phyloP scores from a whole-genome alignment of 2,329 filamentous ascomycete genomes.

The Aspergillus sp. region DNA sequence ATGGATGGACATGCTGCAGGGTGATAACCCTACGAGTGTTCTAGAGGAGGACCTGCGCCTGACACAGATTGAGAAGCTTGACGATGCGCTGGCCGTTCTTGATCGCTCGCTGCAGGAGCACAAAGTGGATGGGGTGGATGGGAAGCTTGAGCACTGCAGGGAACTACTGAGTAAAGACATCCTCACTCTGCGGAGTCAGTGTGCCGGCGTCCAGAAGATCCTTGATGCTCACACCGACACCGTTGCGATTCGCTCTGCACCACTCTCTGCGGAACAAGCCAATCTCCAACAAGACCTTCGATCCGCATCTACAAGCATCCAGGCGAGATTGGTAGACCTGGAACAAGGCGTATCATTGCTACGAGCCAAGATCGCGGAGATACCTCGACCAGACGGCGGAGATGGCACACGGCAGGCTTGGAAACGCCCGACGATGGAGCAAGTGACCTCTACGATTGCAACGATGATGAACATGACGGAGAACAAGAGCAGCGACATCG shows the following conservation, averaged over 20 bases:
- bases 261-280: constrained; percentile 74
- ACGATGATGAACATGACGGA: constrained; percentile 92
- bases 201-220: constrained; percentile 69
- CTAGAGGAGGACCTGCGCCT: constrained; percentile 66
- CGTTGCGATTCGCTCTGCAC: constrained; percentile 57
- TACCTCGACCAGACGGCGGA: constrained; percentile 42
- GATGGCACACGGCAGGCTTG: constrained; percentile 26
- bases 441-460: constrained; percentile 78
- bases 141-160: constrained; percentile 59
- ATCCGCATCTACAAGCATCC: constrained; percentile 62
- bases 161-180: constrained; percentile 59
- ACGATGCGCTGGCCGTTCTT: constrained; percentile 56
- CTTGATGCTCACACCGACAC: constrained; percentile 62
- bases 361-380: constrained; percentile 63
- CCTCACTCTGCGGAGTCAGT: constrained; percentile 61
- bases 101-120: constrained; percentile 56
- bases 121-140: constrained; percentile 57
- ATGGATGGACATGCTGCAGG: constrained; percentile 32
- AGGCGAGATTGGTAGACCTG: constrained; percentile 63
- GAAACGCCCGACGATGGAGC: constrained; percentile 73
- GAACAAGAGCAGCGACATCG: constrained; percentile 81
- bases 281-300: constrained; percentile 77
- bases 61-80: constrained; percentile 63
- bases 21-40: constrained; percentile 54
- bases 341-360: constrained; percentile 74